Base-by-base conservation (phyloP, 129 eudicot species). In the Gnaphalium uliginosum region DNA sequence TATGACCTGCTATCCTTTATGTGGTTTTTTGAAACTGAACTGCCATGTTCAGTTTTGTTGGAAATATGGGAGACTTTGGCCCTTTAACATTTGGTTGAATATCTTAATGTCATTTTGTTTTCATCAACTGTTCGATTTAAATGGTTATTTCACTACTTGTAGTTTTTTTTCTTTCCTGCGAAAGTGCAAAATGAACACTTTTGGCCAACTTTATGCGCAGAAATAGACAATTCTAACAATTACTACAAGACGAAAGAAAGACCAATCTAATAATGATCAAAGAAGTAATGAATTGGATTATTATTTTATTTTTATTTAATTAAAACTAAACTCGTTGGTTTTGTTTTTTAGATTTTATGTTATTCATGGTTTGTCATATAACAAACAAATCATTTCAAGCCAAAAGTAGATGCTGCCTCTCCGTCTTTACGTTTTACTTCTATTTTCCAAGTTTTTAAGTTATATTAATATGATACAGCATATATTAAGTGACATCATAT, bases 31-130 rank as follows among this genome's bases (percentile, higher is more conserved):
- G 35, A 18, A 6, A 63, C 30, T 18, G 21, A 63, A 63, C 41
- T 27, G 29, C 37, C 68, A 63, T 63, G 43, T 63, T 63, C 68
- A 29, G 53, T 46, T 46, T n/a, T 46, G 53, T 46, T 46, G 53
- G 53, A 46, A 46, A 14, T 11, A 46, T 46, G 53, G 18, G 62
- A 13, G 66, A 56, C 66, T 56, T 35, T 56, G 18, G 13, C 22
- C 65, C 51, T 72, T 7, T 14, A 21, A 13, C 6, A 29, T 18
- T 56, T 53, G 29, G 30, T 15, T 29, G 35, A 35, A 56, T 32
- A 48, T 48, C 5, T 24, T 48, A 48, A 69, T n/a, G 35, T 57
- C 58, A 21, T 6, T 53, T 30, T 2, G n/a, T 71, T 71, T 51
- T 29, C 64, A n/a, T 27, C 19, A 15, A 48, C 15, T 69, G 75